Evolutionary conservation across 352 stramenopile genomes (phyloP), one percentile per base, ranked within the genome.

Genomic region (Globisporangium viniferum): DNA sequence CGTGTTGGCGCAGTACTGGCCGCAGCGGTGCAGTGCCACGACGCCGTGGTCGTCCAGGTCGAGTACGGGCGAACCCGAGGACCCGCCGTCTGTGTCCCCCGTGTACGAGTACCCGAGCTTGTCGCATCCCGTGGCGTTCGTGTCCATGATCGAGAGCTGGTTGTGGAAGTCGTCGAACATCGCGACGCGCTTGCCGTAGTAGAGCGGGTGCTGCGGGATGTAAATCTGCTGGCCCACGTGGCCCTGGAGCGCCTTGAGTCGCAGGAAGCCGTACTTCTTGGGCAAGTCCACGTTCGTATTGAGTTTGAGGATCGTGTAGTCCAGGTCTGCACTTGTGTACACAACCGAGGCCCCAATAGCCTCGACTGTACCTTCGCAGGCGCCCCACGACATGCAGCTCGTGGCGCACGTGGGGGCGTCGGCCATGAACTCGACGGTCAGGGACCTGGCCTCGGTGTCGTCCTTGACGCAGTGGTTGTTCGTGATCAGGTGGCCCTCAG

Each of bases 391-490:
- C 4, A 15, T 39, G 31, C 81, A 90, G 36, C 57, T 78, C 22
- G 72, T 68, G 12, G 62, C 75, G 60, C 83, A 91, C 2, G 62
- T 66, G 14, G 22, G 24, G 0, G 71, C 78, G 60, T 90, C 74
- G 5, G 82, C 82, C 72, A 88, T 81, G 67, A 93, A 91, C 68
- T 93, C 82, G 27, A 90, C 77, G 0, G 71, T 86, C 9, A 76
- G 82, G 22, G 51, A 61, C 2, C 46, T 57, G 0, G 85, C 82
- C 18, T 91, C 78, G 10, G 55, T 59, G 14, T 78, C 67, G 0
- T 68, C 74, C 29, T 77, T 71, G n/a, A 90, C 72, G 72, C 85
- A 91, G 69, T 93, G 85, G 62, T 90, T 75, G 68, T 93, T 93
- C 12, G 85, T 93, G 54, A 93, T 72, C 56, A 93, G 27, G 63